Evolutionary conservation across 1,284 basidiomycete genomes (phyloP).

Genomic region (Afroboletus lepidellus): DNA sequence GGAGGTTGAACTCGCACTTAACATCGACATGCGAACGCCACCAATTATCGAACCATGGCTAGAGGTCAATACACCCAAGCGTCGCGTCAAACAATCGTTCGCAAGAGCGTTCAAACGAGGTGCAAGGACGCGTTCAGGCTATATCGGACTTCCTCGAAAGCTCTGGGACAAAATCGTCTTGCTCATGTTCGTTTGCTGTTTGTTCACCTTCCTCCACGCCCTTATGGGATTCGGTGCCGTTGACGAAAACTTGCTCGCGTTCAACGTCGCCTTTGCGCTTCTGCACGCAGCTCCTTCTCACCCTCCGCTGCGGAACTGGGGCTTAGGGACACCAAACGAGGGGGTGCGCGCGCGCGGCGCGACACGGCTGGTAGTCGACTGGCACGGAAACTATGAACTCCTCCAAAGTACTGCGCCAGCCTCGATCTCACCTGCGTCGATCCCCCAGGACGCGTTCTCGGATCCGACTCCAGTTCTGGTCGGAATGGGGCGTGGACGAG

Average conservation of each 20-base stretch:
- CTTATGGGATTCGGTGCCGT: constrained; percentile 23
- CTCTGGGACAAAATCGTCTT: constrained; percentile 25
- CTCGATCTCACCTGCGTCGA: constrained; percentile 6
- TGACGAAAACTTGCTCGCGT: not conserved
- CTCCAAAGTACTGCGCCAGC: constrained; percentile 3
- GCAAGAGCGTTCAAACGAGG: not conserved
- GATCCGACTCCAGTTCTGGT: constrained; percentile 17
- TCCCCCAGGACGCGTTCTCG: constrained; percentile 23
- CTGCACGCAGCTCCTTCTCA: not conserved
- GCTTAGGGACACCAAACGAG: not conserved
- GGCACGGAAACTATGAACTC: constrained; percentile 23
- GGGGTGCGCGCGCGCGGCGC: not conserved
- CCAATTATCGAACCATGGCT: not conserved
- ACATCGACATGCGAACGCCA: constrained; percentile 12
- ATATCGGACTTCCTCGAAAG: constrained; percentile 10
- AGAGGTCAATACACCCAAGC: not conserved
- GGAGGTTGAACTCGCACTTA: not conserved
- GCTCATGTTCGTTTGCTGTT: constrained; percentile 24
- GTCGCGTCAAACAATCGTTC: constrained; percentile 2
- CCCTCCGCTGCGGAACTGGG: not conserved
- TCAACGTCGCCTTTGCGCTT: constrained; percentile 1
- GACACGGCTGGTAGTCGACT: constrained; percentile 16
- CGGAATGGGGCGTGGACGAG: not conserved
- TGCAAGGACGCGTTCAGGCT: not conserved
- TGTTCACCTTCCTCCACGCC: constrained; percentile 29